Base-by-base conservation (phyloP, 1,284 basidiomycete genomes). In the Neonothopanus nambi region DNA sequence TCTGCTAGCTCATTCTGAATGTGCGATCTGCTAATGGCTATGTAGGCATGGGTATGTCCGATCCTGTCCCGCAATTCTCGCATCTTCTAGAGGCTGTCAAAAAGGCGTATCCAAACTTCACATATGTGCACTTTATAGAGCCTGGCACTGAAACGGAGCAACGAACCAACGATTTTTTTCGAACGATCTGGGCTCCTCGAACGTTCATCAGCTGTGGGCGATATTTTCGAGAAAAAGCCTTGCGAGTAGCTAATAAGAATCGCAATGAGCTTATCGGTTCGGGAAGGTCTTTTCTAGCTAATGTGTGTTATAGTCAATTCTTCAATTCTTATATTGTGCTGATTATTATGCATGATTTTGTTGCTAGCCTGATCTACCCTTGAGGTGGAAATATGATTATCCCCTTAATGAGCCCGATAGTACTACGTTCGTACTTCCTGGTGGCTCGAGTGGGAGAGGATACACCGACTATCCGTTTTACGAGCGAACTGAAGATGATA, bases 101-200 rank as follows among this genome's bases (percentile, higher is more conserved):
- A 3, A 59, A 67, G 26, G 61, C 59, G 6, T 70, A 74, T 20
- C 58, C 61, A 6, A 36, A 53, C 13, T 65, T 87, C 9, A 80
- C 81, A 0, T 87, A 84, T 62, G 57, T 87, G 18, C 81, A 84
- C 61, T 66, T 73, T 23, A 66, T 76, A 45, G 77, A 81, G 61
- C 66, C 72, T 1, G 58, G 66, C 15, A 49, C 51, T 24, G 67
- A 63, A 8, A 57, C 60, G 5, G 28, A 12, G 1, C 35, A 48
- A 18, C 57, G 63, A 18, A 61, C 59, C 0, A 70, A 68, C 52
- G 57, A 67, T 42, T 64, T 65, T 42, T 46, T 70, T 18, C 60
- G 65, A 11, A 58, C 60, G 11, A 62, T 66, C 18, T 71, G 70
- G 69, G 26, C 53, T 3, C 59, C 60, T 1, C 40, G 49, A 37